These are phyloP conservation scores for Pholiota microspora DNA, from an alignment of 768 basidiomycete species.

Conservation along the genomic window DNA sequence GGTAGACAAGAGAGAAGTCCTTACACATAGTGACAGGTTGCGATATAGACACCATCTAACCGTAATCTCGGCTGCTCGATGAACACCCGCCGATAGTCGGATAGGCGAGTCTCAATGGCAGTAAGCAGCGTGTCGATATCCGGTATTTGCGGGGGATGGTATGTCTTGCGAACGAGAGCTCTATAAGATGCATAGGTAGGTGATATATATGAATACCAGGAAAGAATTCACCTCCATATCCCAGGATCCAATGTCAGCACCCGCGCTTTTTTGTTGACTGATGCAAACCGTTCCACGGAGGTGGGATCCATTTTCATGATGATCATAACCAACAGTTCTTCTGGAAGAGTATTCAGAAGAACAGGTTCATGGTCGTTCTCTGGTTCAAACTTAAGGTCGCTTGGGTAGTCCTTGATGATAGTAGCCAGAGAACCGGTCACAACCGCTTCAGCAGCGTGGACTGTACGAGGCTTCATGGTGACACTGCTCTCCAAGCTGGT, in stretches of 20 bases:
- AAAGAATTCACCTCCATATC: constrained; percentile 68
- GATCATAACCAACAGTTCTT: constrained; percentile 71
- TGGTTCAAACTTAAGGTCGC: constrained; percentile 56
- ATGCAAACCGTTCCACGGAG: constrained; percentile 75
- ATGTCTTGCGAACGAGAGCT: constrained; percentile 59
- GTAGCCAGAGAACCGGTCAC: constrained; percentile 43
- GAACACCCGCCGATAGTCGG: constrained; percentile 73
- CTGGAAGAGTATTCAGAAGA: constrained; percentile 61
- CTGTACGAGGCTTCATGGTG: constrained; percentile 19
- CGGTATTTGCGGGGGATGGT: constrained; percentile 74
- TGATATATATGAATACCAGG: neutral
- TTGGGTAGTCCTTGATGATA: constrained; percentile 49
- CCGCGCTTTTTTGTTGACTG: constrained; percentile 71
- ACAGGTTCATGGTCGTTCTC: constrained; percentile 63
- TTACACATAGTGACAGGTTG: constrained; percentile 86
- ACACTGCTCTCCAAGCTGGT: constrained; percentile 25
- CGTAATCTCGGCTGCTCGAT: constrained; percentile 85
- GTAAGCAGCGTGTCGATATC: constrained; percentile 45
- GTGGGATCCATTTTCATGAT: constrained; percentile 65
- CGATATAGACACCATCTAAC: constrained; percentile 87
- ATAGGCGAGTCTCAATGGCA: constrained; percentile 50
- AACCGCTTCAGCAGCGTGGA: constrained; percentile 12
- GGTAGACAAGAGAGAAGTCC: constrained; percentile 21
- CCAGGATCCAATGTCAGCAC: constrained; percentile 64
- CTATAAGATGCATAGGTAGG: constrained; percentile 33